Evolutionary conservation across 805 yeast genomes (phyloP), one percentile per base, ranked within the genome.

Genomic region (Candida manassasensis): DNA sequence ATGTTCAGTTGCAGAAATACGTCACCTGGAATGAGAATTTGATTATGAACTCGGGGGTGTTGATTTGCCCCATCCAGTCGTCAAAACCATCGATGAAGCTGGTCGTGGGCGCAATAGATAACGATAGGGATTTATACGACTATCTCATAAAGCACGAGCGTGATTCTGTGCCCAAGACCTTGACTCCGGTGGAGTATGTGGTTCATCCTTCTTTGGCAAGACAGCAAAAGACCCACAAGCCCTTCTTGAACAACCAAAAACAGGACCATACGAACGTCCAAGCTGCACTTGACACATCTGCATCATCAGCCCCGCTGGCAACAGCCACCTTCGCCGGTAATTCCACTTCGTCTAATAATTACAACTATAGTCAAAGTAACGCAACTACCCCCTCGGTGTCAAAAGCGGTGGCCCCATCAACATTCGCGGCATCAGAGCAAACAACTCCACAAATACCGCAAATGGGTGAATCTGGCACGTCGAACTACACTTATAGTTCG

Each of bases 11-110:
- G 37, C 90, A 85, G 49, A 87, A 88, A 53, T 90, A 82, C 57
- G 81, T 97, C 3, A 84, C 90, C 19, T 83, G 86, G 71, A 76
- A 80, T 35, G 97, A 90, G 60, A 84, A 86, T 14, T 70, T 84
- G 38, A 72, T 85, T 12, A 73, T 93, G 63, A 88, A 89, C 50
- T 72, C 84, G 13, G 97, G 97, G 18, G 83, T 88, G 27, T 77
- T 84, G 40, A 71, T 93, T 4, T 66, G 83, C 32, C 97, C 97
- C 2, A 62, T 90, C 32, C 65, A 68, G 36, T 67, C 67, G n/a
- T 67, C 71, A 19, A 72, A 72, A 37, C 58, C 61, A n/a, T 81
- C 96, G 4, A 80, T 90, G 84, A 83, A 81, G 50, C 63, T 74
- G 4, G 67, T 85, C 45, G 95, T 96, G 0, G 67, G 81, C 10